Conservation (phyloP, 257 asterid species). For the Salvia rosmarinus region DNA sequence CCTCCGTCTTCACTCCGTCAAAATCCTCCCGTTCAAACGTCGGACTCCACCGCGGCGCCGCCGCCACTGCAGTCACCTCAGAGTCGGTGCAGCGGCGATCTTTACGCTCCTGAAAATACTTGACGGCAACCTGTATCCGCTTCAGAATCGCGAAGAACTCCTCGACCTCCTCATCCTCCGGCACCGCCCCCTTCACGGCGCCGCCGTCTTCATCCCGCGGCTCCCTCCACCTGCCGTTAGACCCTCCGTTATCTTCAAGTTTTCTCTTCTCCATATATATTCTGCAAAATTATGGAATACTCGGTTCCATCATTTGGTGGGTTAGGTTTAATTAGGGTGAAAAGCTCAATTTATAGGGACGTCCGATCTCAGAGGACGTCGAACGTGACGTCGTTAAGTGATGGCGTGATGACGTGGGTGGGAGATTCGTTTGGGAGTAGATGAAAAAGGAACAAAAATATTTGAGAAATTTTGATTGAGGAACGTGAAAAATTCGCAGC, state of each 20-base stretch:
- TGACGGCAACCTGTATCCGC: slow-evolving; percentile 44
- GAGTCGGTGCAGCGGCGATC: slow-evolving; percentile 17
- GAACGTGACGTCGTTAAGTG: slow-evolving; percentile 3
- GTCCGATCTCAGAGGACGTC: not conserved
- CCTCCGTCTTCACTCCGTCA: slow-evolving; percentile 17
- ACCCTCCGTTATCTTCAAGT: slow-evolving; percentile 18
- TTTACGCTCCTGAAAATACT: slow-evolving; percentile 29
- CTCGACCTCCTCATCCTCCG: slow-evolving; percentile 58
- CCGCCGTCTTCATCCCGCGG: not conserved
- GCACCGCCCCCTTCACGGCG: slow-evolving; percentile 1
- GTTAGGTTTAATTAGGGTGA: not conserved
- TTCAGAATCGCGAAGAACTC: slow-evolving; percentile 53
- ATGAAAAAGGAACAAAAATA: too few species aligned
- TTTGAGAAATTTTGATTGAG: too few species aligned
- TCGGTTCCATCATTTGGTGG: not conserved
- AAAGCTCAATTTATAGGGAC: not conserved
- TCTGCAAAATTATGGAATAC: too few species aligned
- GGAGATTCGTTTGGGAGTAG: not conserved
- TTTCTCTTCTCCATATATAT: slow-evolving; percentile 23
- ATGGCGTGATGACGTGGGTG: not conserved
- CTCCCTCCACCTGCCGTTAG: not conserved
- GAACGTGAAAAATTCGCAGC: too few species aligned
- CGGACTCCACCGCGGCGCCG: slow-evolving; percentile 27
- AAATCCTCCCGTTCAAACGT: slow-evolving; percentile 35
- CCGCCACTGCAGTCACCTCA: not conserved